Percentiles rank a stretch among this genome's conserved stretches.
Conservation (phyloP, 495 filamentous ascomycete species). For the Glarea lozoyensis region DNA sequence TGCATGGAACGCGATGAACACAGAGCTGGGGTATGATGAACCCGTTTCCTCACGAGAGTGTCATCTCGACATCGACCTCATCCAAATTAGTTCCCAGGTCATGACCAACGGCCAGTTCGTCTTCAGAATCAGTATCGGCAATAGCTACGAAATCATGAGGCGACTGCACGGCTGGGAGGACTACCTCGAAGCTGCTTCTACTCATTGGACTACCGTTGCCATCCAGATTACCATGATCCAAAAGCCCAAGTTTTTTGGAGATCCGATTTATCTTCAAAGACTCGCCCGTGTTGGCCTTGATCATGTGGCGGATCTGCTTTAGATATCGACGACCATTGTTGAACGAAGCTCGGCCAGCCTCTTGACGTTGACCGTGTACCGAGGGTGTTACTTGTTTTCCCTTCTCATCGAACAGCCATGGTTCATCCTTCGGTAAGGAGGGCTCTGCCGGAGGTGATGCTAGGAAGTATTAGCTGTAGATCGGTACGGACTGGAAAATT, state of each 20-base stretch:
- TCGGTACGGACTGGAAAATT: neutral
- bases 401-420: slow-evolving; percentile 7
- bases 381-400: slow-evolving; percentile 17
- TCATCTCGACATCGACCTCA: neutral
- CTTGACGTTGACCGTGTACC: slow-evolving; percentile 8
- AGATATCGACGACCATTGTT: slow-evolving; percentile 10
- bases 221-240: neutral
- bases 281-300: neutral
- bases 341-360: slow-evolving; percentile 8
- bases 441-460: neutral
- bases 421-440: neutral
- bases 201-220: neutral
- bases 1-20: too few species aligned
- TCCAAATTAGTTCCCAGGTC: neutral
- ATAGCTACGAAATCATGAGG: neutral
- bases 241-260: neutral
- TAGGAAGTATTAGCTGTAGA: neutral
- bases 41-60: too few species aligned
- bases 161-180: neutral
- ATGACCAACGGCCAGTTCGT: neutral
- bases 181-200: neutral
- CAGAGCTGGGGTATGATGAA: too few species aligned
- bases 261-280: too few species aligned
- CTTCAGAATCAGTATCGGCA: neutral
- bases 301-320: neutral